Base-by-base conservation (phyloP, 2,329 filamentous ascomycete species). In the Curvularia sp. region DNA sequence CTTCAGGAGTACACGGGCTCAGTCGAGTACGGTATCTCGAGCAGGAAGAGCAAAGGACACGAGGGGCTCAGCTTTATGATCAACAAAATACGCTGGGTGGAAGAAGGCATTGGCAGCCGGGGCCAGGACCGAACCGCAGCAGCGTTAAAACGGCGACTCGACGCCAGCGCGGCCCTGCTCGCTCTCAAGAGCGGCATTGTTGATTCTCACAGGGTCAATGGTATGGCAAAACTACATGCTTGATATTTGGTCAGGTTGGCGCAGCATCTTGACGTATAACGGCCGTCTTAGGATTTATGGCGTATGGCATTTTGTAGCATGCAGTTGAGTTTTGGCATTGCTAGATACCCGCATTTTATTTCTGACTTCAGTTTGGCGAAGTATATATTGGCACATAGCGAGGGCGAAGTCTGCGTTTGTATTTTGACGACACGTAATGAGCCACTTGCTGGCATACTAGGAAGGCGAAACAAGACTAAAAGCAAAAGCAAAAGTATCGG, bases 61-160 rank as follows among this genome's bases (percentile, higher is more conserved):
- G 93, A 96, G 67, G 93, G 93, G 2, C 86, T 97, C 75, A 97
- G 93, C 74, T 98, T 91, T 78, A 92, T 90, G 84, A 86, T 99
- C 48, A 83, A 88, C 61, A 87, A 88, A 52, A 85, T 97, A 10
- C 88, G 92, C 52, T 98, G 93, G 88, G 91, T 97, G 0, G 89
- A 91, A 62, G 93, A 95, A 12, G 89, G 86, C 0, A 83, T 72
- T 22, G 74, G 75, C 31, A 75, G 69, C 47, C 73, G 75, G 26
- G 76, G 76, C 22, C 75, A 77, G 49, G 76, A 77, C 55, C 63
- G 76, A 31, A 76, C 69, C 33, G 75, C 75, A 35, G 72, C 72
- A 12, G 76, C 76, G 5, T 63, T 75, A 62, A 78, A 75, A 61
- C 69, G 70, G 20, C 66, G 76, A 43, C 66, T 78, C 13, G 75